Evolutionary conservation across 2,329 filamentous ascomycete species (phyloP), one percentile per base, ranked within the genome.

Genomic region (Aspergillus clavatus): DNA sequence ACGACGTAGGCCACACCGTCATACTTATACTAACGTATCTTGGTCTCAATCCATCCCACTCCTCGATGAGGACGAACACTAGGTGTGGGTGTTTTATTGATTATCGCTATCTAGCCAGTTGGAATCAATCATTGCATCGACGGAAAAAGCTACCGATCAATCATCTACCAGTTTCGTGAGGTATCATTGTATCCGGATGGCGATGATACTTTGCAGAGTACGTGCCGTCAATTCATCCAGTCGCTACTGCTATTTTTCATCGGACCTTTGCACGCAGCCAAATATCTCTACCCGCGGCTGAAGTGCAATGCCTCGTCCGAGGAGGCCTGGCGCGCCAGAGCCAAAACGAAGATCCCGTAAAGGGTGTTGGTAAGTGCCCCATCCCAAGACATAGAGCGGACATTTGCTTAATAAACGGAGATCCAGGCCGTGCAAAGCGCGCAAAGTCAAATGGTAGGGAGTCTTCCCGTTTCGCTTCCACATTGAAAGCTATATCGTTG

Each of bases 361-460:
- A 57, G 83, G 83, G 38, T 86, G 83, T 64, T 85, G 82, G 82
- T 83, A 67, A 67, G 72, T 56, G 29, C 3, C 57, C 37, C 22
- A 29, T 36, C 14, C 14, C 26, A 21, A 37, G 28, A 48, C 29
- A 50, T 55, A 56, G 51, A 10, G 27, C 31, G 7, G n/a, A 42
- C 18, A 37, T 22, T 14, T 22, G 37, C 7, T n/a, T 23, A 36
- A 40, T 31, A 43, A 38, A 52, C 29, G 21, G 21, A 12, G 5
- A 43, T 21, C 8, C 50, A 88, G 85, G 84, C 85, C 84, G 10
- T 90, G 87, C 72, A 90, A 90, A 71, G 78, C 79, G 52, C 79
- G 85, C 49, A 91, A 87, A 66, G 80, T 87, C 52, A 90, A 90
- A 73, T 91, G 87, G 76, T 78, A 71, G 60, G 58, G 51, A 24